Base-by-base conservation (phyloP, 768 basidiomycete species). In the Phaeolepiota aurea region DNA sequence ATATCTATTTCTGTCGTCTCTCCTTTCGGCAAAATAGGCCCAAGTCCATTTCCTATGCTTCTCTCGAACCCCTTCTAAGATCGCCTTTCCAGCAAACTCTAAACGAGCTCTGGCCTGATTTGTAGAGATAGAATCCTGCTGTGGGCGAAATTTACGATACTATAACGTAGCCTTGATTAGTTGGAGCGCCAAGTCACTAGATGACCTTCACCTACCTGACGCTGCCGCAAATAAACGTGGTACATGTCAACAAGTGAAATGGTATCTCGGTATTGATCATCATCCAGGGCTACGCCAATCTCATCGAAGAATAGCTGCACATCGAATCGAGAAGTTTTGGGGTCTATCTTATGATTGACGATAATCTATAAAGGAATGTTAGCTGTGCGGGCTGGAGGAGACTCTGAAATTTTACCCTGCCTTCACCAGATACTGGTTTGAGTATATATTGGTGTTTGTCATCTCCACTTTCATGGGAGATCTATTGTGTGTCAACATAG, bases 201-300 rank as follows among this genome's bases (percentile, higher is more conserved):
- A 43, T 20, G 38, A 32, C 20, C 14, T 15, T 11, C 7, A 52
- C 60, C 54, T 54, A 87, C 86, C 71, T 87, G 84, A 46, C 77
- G 78, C 51, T 81, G 81, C 40, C 96, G 79, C 34, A 82, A 74
- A 60, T 94, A 96, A 45, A 97, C 83, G 57, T 98, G 94, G 61
- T 94, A 96, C 76, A 97, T 91, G 58, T 98, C 93, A 44, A 92
- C 70, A 33, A 98, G 74, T 15, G 88, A 93, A 43, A 98, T 89
- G 16, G 76, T 78, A 58, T 98, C 91, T 39, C 89, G 77, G 56
- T 97, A 99, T 61, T 99, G 96, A 49, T 92, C 77, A 47, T 90
- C 81, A 56, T 99, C 94, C 36, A 99, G 65, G 15, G 84, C 75
- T 42, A 98, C 79, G 5, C 86, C 92, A 38, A 99, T 92, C 59